phyloP scores from a whole-genome alignment of 2,329 filamentous ascomycete species.

The Massarina eburnea region DNA sequence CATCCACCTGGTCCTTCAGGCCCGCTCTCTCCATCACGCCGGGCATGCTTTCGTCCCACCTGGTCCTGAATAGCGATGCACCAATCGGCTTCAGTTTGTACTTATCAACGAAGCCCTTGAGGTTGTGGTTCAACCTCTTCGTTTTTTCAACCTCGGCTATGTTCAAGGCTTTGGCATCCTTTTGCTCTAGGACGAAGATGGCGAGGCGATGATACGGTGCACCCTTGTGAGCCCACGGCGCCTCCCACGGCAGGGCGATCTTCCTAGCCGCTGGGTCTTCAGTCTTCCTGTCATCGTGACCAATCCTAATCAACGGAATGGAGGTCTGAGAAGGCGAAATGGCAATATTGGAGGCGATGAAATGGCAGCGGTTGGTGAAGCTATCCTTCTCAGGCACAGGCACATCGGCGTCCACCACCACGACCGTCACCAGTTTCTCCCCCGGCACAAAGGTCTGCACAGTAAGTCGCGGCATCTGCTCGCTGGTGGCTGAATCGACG shows the following conservation, averaged over 20 bases:
- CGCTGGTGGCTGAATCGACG: conserved; percentile 73
- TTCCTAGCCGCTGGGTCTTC: conserved; percentile 55
- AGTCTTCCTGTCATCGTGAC: conserved; percentile 41
- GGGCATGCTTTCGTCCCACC: conserved; percentile 88
- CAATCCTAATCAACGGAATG: conserved; percentile 34
- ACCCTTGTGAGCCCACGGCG: conserved; percentile 86
- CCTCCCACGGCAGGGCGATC: conserved; percentile 77
- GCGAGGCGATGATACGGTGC: conserved; percentile 87
- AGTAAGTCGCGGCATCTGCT: conserved; percentile 71
- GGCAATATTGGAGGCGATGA: conserved; percentile 74
- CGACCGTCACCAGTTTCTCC: conserved; percentile 78
- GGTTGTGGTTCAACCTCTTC: conserved; percentile 69
- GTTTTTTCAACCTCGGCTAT: conserved; percentile 71
- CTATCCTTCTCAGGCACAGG: conserved; percentile 73
- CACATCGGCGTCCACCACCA: conserved; percentile 87
- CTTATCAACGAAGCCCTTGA: conserved; percentile 73
- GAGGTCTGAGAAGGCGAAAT: conserved; percentile 57
- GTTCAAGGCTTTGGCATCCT: conserved; percentile 49
- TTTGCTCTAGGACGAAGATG: conserved; percentile 81
- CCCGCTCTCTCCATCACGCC: conserved; percentile 80
- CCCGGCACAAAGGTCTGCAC: conserved; percentile 85
- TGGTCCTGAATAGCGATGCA: conserved; percentile 81
- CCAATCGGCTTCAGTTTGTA: conserved; percentile 73
- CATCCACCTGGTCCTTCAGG: conserved; percentile 68
- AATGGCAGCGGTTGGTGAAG: conserved; percentile 84